Percentiles rank a stretch among this genome's conserved stretches.
Evolutionary conservation across 345 rosid genomes (phyloP).

Genomic region (Schrenkiella parvula): DNA sequence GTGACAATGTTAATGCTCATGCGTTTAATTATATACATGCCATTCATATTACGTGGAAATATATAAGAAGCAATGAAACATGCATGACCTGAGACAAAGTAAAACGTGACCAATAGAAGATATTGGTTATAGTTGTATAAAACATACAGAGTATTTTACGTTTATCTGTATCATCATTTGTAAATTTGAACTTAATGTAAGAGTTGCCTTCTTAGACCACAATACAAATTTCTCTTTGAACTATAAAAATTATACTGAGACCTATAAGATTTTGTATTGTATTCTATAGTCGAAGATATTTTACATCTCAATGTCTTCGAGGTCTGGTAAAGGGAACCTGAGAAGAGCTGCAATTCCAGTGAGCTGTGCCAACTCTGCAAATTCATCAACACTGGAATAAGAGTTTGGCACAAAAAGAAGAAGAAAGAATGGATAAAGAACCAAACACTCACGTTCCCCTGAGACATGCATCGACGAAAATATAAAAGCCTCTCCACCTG

Average conservation of each 20-base stretch:
- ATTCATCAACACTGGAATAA: neutral
- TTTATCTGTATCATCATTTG: neutral
- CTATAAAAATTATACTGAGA: neutral
- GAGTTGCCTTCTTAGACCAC: neutral
- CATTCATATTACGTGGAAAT: neutral
- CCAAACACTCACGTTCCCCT: slow-evolving; percentile 75
- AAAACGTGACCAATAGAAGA: neutral
- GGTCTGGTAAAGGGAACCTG: slow-evolving; percentile 90
- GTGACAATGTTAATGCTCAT: neutral
- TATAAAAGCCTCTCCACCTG: slow-evolving; percentile 73
- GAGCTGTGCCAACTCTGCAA: slow-evolving; percentile 70
- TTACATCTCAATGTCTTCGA: slow-evolving; percentile 97
- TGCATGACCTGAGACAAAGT: neutral
- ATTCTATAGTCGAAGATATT: neutral
- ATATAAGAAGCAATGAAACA: neutral
- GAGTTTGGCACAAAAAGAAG: neutral
- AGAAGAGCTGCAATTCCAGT: slow-evolving; percentile 96
- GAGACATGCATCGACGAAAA: slow-evolving; percentile 96
- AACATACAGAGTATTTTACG: too few relatives aligned
- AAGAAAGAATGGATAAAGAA: neutral
- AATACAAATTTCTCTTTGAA: neutral
- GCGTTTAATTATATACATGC: neutral
- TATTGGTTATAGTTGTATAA: neutral
- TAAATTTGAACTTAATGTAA: neutral
- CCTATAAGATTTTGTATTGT: neutral